Conservation (phyloP, 2,329 filamentous ascomycete genomes). For the Talaromyces sp. region DNA sequence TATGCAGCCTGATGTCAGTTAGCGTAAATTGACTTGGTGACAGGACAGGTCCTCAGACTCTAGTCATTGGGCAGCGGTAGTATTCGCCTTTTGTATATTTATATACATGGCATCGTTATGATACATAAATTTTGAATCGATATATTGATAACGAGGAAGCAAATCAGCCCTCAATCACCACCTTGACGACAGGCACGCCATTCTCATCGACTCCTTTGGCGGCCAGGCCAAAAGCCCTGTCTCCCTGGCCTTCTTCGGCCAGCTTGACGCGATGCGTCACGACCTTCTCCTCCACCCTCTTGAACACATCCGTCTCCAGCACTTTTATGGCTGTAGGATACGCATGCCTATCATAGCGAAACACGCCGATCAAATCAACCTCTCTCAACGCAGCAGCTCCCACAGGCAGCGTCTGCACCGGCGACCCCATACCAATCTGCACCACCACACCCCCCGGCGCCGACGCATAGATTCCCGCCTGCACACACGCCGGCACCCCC, state of each 20-base stretch:
- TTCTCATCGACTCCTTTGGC: slow-evolving; percentile 49
- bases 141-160: not conserved
- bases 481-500: slow-evolving; percentile 41
- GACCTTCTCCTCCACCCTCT: slow-evolving; percentile 46
- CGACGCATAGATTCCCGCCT: slow-evolving; percentile 42
- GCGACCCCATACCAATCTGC: slow-evolving; percentile 56
- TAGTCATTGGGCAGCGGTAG: too few relatives aligned
- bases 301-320: slow-evolving; percentile 47
- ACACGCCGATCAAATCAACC: slow-evolving; percentile 55
- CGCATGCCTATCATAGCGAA: slow-evolving; percentile 50
- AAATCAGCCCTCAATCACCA: slow-evolving; percentile 38
- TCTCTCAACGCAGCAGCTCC: slow-evolving; percentile 53
- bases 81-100: too few relatives aligned
- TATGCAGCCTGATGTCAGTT: too few relatives aligned
- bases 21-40: too few relatives aligned
- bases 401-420: slow-evolving; percentile 51
- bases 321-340: slow-evolving; percentile 53
- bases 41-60: too few relatives aligned
- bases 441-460: slow-evolving; percentile 49
- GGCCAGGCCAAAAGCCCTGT: slow-evolving; percentile 49
- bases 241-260: slow-evolving; percentile 38
- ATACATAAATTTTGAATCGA: not conserved
- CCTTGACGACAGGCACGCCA: slow-evolving; percentile 51
- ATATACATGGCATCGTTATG: not conserved
- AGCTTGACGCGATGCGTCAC: slow-evolving; percentile 51